These are phyloP conservation scores for Rubus idaeus DNA, from an alignment of 306 rosid genomes.

Conservation along the genomic window DNA sequence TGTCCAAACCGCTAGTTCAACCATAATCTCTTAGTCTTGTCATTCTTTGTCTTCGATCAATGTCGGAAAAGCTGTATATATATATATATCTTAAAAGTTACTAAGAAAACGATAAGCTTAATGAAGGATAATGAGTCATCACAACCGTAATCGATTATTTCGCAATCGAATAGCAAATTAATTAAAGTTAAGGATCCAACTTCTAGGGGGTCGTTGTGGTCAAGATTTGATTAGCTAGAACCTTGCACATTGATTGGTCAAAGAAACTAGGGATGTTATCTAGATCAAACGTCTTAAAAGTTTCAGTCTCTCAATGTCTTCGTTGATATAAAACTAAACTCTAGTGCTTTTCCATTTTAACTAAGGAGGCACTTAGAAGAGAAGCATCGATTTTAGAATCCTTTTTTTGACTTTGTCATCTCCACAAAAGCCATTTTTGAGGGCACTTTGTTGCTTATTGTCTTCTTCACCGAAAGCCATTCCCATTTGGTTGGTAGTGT, in stretches of 20 bases:
- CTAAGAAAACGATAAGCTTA: slow-evolving; percentile 28
- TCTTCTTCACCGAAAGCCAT: slow-evolving; percentile 29
- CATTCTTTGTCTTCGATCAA: background rate
- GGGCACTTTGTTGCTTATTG: slow-evolving; percentile 12
- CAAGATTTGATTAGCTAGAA: slow-evolving; percentile 13
- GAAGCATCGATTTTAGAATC: slow-evolving; percentile 4
- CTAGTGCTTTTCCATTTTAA: background rate
- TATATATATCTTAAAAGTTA: background rate
- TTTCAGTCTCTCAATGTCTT: slow-evolving; percentile 24
- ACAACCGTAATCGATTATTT: slow-evolving; percentile 2
- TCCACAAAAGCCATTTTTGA: slow-evolving; percentile 32
- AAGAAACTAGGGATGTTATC: slow-evolving; percentile 33
- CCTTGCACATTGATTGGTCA: slow-evolving; percentile 32
- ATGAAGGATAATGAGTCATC: slow-evolving; percentile 13
- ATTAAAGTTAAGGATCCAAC: background rate
- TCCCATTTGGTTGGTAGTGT: slow-evolving; percentile 30
- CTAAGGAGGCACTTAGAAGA: slow-evolving; percentile 14
- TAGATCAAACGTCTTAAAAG: slow-evolving; percentile 40
- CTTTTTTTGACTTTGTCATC: slow-evolving; percentile 29
- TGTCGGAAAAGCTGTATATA: slow-evolving; percentile 10
- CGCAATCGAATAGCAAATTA: slow-evolving; percentile 4
- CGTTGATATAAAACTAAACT: background rate
- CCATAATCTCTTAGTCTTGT: slow-evolving; percentile 22
- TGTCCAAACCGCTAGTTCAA: slow-evolving; percentile 28
- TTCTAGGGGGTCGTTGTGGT: background rate